phyloP scores from a whole-genome alignment of 2,329 filamentous ascomycete genomes.

The Coniosporium tulheliwenetii region DNA sequence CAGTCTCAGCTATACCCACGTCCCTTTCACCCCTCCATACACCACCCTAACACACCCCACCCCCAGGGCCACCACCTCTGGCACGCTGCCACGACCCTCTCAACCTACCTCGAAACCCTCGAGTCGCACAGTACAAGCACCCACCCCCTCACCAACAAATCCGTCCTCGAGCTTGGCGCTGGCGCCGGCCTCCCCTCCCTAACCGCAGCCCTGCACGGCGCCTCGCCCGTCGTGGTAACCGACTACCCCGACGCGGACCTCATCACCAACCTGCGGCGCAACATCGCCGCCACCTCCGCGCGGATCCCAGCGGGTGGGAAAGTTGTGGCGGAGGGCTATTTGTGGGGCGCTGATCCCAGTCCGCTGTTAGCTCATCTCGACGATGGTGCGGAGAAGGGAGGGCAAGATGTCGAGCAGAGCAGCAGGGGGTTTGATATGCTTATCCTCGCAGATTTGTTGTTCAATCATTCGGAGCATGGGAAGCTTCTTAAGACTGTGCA shows the following conservation, averaged over 20 bases:
- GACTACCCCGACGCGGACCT: slow-evolving; percentile 80
- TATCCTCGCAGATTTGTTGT: slow-evolving; percentile 77
- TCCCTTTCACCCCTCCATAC: too few species aligned
- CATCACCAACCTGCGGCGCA: slow-evolving; percentile 63
- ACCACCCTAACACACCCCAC: too few species aligned
- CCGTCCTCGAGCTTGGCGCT: slow-evolving; percentile 45
- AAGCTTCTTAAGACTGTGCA: slow-evolving; percentile 61
- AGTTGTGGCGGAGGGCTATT: slow-evolving; percentile 43
- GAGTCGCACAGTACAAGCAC: slow-evolving; percentile 48
- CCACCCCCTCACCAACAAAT: too few species aligned
- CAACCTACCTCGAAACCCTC: slow-evolving; percentile 63
- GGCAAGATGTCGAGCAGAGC: slow-evolving; percentile 9
- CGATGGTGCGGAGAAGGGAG: slow-evolving; percentile 8
- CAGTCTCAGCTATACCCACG: neutral
- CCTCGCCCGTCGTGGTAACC: slow-evolving; percentile 54
- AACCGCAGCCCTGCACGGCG: slow-evolving; percentile 58
- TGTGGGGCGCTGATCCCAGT: slow-evolving; percentile 59
- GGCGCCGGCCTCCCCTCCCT: slow-evolving; percentile 75
- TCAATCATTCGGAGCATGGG: slow-evolving; percentile 75
- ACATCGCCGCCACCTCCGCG: slow-evolving; percentile 33
- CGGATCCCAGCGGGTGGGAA: too few species aligned
- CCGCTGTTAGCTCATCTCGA: slow-evolving; percentile 42
- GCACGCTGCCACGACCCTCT: slow-evolving; percentile 72
- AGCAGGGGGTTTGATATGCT: slow-evolving; percentile 52
- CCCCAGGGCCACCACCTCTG: slow-evolving; percentile 65